Evolutionary conservation across 2,329 filamentous ascomycete genomes (phyloP).

Genomic region (Pochonia chlamydosporia): DNA sequence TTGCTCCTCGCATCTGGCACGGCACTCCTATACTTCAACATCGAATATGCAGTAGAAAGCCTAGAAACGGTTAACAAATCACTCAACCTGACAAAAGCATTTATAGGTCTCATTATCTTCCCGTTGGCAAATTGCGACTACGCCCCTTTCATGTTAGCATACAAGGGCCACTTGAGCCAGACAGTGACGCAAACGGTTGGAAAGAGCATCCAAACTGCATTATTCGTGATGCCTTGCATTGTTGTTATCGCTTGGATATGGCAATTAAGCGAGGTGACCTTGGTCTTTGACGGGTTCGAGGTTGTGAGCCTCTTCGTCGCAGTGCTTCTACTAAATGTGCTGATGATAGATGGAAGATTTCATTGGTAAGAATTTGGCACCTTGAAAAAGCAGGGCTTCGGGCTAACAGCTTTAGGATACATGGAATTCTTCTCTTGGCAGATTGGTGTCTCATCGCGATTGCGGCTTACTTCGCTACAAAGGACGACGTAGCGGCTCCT

Average conservation of each 20-base stretch:
- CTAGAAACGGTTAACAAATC: neutral
- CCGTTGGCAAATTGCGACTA: neutral
- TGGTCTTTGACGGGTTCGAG: constrained; percentile 4
- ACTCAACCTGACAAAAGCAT: neutral
- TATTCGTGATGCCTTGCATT: neutral
- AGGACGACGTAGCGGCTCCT: too few species aligned
- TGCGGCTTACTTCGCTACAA: constrained; percentile 1
- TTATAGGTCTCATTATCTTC: constrained; percentile 1
- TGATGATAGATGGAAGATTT: neutral
- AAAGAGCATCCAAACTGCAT: constrained; percentile 3
- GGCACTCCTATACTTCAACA: constrained; percentile 1
- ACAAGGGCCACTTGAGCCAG: neutral
- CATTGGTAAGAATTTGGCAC: neutral
- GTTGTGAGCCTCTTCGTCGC: constrained; percentile 2
- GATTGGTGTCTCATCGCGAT: constrained; percentile 4
- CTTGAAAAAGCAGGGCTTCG: too few species aligned
- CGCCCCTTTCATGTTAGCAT: neutral
- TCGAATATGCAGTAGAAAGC: neutral
- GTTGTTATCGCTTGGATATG: constrained; percentile 1
- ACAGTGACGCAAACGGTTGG: constrained; percentile 1
- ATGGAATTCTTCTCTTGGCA: constrained; percentile 1
- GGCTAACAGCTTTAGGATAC: neutral
- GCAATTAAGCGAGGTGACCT: neutral
- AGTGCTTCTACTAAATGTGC: neutral
- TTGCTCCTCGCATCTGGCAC: neutral